These are phyloP conservation scores for Fusarium sp. DNA, from an alignment of 2,329 filamentous ascomycete genomes.

Conservation along the genomic window DNA sequence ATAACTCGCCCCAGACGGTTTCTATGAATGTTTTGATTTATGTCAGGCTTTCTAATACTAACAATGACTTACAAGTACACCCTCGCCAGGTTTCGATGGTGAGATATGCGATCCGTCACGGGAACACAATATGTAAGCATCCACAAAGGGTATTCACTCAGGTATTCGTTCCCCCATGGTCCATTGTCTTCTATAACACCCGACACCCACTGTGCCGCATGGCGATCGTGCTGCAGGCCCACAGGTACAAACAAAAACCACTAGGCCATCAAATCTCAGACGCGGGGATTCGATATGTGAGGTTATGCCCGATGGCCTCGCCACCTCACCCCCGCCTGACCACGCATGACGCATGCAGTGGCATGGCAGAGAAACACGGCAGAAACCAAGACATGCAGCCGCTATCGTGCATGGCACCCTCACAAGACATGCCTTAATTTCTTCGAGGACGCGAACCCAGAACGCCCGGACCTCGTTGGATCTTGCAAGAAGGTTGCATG, in stretches of 20 bases:
- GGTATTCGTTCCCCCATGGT: background rate
- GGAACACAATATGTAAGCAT: background rate
- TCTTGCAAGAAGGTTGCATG: constrained; percentile 20
- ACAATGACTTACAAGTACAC: background rate
- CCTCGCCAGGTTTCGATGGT: background rate
- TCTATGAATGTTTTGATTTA: background rate
- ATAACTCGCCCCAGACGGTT: background rate
- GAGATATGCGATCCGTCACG: background rate
- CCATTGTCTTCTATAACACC: background rate
- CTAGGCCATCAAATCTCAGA: constrained; percentile 11
- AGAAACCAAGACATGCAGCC: constrained; percentile 19
- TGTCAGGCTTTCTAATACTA: background rate
- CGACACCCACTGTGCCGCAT: constrained; percentile 9
- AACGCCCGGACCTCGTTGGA: constrained; percentile 14
- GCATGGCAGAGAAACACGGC: constrained; percentile 7
- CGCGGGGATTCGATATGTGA: constrained; percentile 18
- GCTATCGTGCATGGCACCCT: constrained; percentile 1
- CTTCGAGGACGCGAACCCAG: constrained; percentile 6
- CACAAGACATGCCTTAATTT: constrained; percentile 2
- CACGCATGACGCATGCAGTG: constrained; percentile 5
- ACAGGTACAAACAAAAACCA: background rate
- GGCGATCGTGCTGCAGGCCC: constrained; percentile 11
- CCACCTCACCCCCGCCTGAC: constrained; percentile 7
- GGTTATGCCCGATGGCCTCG: constrained; percentile 8
- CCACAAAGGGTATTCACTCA: background rate